These are phyloP conservation scores for Amoebophrya sp. DNA, from an alignment of 169 alveolate species.

Conservation along the genomic window DNA sequence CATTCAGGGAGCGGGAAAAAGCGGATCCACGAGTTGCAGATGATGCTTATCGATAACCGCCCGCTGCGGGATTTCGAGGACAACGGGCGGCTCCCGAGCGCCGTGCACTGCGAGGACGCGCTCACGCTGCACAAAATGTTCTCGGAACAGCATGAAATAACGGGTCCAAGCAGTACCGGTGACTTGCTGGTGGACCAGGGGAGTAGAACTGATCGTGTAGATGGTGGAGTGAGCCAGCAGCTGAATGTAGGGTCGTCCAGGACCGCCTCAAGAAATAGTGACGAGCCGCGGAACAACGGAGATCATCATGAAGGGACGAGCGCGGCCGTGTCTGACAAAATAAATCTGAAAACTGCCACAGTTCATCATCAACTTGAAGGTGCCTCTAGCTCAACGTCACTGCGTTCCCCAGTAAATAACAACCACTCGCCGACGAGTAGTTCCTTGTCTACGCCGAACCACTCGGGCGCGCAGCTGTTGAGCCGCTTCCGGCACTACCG, in stretches of 20 bases:
- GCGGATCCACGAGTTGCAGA: neutral
- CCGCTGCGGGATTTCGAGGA: neutral
- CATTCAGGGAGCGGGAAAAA: neutral
- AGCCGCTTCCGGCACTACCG: no score
- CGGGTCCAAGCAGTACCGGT: neutral
- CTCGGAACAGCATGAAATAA: neutral
- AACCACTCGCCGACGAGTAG: neutral
- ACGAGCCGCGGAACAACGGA: neutral
- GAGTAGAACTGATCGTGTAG: no score
- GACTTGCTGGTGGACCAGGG: neutral
- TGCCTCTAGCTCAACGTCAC: neutral
- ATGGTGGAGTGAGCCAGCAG: no score
- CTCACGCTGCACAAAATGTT: neutral
- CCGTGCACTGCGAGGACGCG: neutral
- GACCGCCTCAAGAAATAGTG: neutral
- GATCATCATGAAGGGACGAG: no score
- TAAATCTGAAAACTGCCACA: no score
- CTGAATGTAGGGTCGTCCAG: no score
- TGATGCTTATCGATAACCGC: neutral
- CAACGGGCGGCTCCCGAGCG: neutral
- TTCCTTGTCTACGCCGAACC: neutral
- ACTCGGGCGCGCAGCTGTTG: no score
- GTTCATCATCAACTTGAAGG: no score
- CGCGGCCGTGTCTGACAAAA: no score
- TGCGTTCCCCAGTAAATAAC: neutral